phyloP scores from a whole-genome alignment of 2,329 filamentous ascomycete genomes.

The Dactylonectria macrodidyma region DNA sequence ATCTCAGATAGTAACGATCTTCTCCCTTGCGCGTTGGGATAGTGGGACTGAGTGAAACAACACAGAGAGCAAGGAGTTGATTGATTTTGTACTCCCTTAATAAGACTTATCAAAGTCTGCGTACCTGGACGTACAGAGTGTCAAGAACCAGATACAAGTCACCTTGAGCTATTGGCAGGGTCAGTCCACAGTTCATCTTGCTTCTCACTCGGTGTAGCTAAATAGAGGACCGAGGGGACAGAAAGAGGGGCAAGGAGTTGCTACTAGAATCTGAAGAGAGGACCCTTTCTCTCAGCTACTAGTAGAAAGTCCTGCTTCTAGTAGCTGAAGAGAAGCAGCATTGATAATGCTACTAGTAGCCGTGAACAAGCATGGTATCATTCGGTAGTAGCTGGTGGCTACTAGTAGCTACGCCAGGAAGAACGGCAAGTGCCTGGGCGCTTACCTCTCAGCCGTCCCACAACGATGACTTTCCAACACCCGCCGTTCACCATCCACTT shows the following conservation, averaged over 20 bases:
- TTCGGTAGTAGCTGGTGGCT: neutral
- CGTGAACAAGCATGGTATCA: neutral
- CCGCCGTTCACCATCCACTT: neutral
- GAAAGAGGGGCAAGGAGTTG: neutral
- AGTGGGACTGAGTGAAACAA: no score
- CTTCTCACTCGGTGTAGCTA: no score
- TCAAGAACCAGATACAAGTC: no score
- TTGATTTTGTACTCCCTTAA: no score
- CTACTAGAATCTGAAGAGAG: neutral
- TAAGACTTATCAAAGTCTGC: no score
- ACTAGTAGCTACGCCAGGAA: neutral
- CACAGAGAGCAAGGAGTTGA: no score
- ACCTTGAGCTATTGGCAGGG: no score
- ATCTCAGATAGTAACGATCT: no score
- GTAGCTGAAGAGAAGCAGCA: no score
- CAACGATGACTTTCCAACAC: neutral
- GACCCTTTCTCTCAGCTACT: neutral
- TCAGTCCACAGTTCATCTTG: no score
- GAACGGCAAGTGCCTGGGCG: neutral
- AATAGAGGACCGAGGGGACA: neutral
- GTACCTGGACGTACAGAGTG: no score
- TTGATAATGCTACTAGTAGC: neutral
- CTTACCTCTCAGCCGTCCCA: neutral
- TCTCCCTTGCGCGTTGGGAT: no score
- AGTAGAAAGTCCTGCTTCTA: neutral